Evolutionary conservation across 1,139 yeast genomes (phyloP).

Genomic region (Spathaspora jeffriesii): DNA sequence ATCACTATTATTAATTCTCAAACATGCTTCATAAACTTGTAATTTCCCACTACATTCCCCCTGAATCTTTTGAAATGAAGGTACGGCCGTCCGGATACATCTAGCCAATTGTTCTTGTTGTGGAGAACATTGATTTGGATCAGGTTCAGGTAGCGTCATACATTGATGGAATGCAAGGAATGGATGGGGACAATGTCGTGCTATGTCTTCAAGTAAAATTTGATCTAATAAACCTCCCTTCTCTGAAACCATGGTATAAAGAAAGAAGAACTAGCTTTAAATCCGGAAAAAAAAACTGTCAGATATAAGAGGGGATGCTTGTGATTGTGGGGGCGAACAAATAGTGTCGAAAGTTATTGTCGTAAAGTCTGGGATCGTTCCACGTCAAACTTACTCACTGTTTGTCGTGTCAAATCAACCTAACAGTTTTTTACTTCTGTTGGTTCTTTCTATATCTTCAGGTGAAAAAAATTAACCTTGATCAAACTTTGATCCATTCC

Average conservation of each 20-base stretch:
- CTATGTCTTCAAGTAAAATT: constrained; percentile 45
- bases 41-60: constrained; percentile 55
- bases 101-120: constrained; percentile 53
- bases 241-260: constrained; percentile 9
- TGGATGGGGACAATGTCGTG: constrained; percentile 64
- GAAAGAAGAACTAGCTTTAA: background rate
- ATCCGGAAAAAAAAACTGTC: constrained; percentile 3
- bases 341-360: background rate
- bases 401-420: background rate
- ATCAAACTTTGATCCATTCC: background rate
- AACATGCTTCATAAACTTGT: constrained; percentile 62
- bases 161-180: constrained; percentile 69
- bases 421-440: background rate
- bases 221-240: constrained; percentile 29
- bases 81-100: constrained; percentile 62
- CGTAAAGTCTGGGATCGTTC: background rate
- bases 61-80: constrained; percentile 65
- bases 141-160: constrained; percentile 46
- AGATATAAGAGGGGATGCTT: background rate
- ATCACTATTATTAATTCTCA: constrained; percentile 37
- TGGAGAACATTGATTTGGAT: constrained; percentile 45
- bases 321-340: background rate
- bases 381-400: background rate
- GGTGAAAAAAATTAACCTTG: background rate
- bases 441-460: background rate